Evolutionary conservation across 192 early-diverging fungal species (phyloP), one percentile per base, ranked within the genome.

Genomic region (Linnemannia schmuckeri): DNA sequence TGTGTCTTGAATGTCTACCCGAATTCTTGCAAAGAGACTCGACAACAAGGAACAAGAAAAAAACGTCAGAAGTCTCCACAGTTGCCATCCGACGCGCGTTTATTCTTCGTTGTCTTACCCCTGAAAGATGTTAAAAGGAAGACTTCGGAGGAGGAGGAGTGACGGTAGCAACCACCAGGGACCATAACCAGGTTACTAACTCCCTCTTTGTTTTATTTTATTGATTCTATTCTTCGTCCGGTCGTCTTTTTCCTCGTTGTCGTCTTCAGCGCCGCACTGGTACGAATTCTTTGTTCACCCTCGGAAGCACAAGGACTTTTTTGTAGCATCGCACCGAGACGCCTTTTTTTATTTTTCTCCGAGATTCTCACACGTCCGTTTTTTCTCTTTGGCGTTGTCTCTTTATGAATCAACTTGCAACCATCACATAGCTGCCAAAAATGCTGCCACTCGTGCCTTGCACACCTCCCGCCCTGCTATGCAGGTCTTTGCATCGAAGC

Each of bases 401-500:
- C 30, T 35, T 61, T 61, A 61, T 61, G 30, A 66, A 35, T 66
- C 61, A 66, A 66, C 30, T 33, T 66, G 0, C 8, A 33, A 63
- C 9, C 1, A 49, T 72, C 27, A 30, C 46, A 49, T 71, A 85
- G 83, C 83, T 75, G 83, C 83, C 69, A 85, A 79, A 66, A 80
- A 81, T 81, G 85, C 57, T 75, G 74, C 85, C 57, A 79, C 46
- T 35, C 94, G 96, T 82, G 82, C 89, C 68, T 92, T 97, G 89
- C 94, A 95, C 85, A 86, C 90, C 75, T 93, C 95, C 71, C 88
- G 92, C 75, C 91, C 90, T 82, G 89, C 93, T 49, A 88, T 88
- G 84, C 91, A 93, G 77, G 92, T 97, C 57, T 92, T 95, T 73
- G 91, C 95, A 69, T 93, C 91, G 49, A 90, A 95, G 75, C 95